Evolutionary conservation across 352 stramenopile species (phyloP), one percentile per base, ranked within the genome.

Genomic region (Elongisporangium prolatum): DNA sequence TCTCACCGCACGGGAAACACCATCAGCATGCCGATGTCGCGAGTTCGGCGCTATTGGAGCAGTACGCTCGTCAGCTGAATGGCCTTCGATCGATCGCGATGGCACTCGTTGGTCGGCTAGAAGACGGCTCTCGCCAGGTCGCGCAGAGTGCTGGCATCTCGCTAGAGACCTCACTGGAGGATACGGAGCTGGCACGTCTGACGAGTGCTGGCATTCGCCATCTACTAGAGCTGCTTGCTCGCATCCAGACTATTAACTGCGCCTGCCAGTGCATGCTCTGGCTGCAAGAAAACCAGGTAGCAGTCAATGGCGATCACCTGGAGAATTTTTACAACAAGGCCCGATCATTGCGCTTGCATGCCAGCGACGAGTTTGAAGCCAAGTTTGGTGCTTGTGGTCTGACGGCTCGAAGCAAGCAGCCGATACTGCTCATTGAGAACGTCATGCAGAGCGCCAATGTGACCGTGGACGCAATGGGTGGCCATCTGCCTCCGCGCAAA

Each of bases 281-380:
- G 80, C 63, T 93, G 4, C 55, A 88, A 14, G 79, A 88, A 52
- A 74, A 85, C 53, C 40, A 68, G 37, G 68, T 93, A 21, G 48
- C 50, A 17, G 69, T 78, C 10, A 72, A 89, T 50, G 65, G 59
- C 9, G 60, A 75, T 18, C 60, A 75, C 52, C 88, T 84, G 56
- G 72, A 81, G 13, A 71, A 77, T 25, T 90, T 93, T 58, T 93
- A 93, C 67, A 77, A 75, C 34, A 61, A 86, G 24, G 79, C 80
- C 3, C 78, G 77, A 17, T 72, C 64, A 44, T 56, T 69, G 10
- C 81, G 84, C 25, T 67, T 74, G 44, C 79, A 74, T 22, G 78
- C 84, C 59, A 78, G 81, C 22, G 69, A 86, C 48, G 67, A 84
- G 48, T 91, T 91, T 64, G 81, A 88, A 51, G 77, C 83, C 4